These are phyloP conservation scores for Coemansia sp. DNA, from an alignment of 192 early-diverging fungal genomes.

Conservation along the genomic window DNA sequence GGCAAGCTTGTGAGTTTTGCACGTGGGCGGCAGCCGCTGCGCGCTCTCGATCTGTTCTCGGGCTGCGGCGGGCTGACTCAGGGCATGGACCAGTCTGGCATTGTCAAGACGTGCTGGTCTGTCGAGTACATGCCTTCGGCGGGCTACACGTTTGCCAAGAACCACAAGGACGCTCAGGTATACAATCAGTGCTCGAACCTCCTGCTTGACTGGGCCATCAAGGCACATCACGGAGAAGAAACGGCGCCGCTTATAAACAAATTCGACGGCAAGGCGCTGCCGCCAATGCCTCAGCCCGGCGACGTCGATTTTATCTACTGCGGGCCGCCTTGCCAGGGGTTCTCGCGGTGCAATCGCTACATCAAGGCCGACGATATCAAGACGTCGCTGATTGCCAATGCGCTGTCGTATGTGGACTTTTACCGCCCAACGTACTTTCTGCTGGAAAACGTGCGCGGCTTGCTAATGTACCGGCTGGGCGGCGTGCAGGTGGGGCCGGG, in stretches of 20 bases:
- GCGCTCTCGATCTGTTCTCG: conserved; percentile 62
- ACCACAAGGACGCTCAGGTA: conserved; percentile 55
- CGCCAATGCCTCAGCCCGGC: conserved; percentile 56
- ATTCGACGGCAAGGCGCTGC: conserved; percentile 29
- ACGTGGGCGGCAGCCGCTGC: conserved; percentile 34
- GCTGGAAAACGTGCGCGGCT: conserved; percentile 64
- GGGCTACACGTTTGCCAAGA: conserved; percentile 54
- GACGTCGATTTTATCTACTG: conserved; percentile 68
- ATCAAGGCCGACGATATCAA: conserved; percentile 61
- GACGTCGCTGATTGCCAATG: conserved; percentile 58
- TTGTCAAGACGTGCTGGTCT: conserved; percentile 58
- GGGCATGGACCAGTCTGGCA: conserved; percentile 54
- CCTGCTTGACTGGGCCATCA: conserved; percentile 60
- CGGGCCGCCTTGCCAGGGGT: conserved; percentile 70
- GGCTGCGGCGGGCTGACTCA: conserved; percentile 65
- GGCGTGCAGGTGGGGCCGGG: conserved; percentile 51
- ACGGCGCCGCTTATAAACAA: conserved; percentile 32
- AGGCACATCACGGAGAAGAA: conserved; percentile 33
- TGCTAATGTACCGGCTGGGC: conserved; percentile 54
- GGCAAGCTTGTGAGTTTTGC: conserved; percentile 11
- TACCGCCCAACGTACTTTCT: conserved; percentile 62
- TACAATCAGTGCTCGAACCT: conserved; percentile 60
- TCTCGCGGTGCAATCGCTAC: conserved; percentile 56
- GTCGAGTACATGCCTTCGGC: conserved; percentile 59
- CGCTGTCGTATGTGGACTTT: conserved; percentile 64